Base-by-base conservation (phyloP, 164 flowering plant species). In the Kingdonia uniflora region DNA sequence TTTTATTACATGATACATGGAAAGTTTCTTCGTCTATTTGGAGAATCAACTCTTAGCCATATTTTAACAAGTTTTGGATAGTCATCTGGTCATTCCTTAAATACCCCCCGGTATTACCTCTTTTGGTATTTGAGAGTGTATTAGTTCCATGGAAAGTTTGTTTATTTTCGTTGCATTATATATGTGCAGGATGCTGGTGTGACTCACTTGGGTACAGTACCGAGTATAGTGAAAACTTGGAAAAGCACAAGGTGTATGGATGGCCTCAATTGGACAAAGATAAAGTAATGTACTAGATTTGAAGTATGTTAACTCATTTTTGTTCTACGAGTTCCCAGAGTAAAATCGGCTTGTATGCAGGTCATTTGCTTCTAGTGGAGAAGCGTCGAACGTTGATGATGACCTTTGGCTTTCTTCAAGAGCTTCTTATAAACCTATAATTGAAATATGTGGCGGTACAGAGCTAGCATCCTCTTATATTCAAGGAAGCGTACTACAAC, bases 371-470 rank as follows among this genome's bases (percentile, higher is more conserved):
- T 69, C 92, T n/a, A 80, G 86, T 19, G 99, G 99, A 35, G 99
- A 94, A 68, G 73, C 84, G 14, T 94, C 99, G 14, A 85, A 74
- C 63, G 74, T 81, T 29, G 96, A 94, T 71, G 97, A 94, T 74
- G 95, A 81, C 62, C 80, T 94, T 13, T 94, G 99, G 96, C 95
- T 89, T 56, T 86, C 96, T 57, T 86, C 99, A 21, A 76, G 74
- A 67, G 70, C 92, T 23, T 79, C 60, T 67, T 89, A 89, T 69
- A 81, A 56, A 26, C 95, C 97, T 10, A 50, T 94, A 49, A 62
- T 87, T 61, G 99, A 94, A 70, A 75, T 79, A 51, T 94, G 99
- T 69, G 99, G 99, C 19, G 97, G 97, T 55, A 82, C 97, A 22
- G 97, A 94, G 67, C 92, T 89, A 47, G 71, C 87, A 37, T 80